Percentiles rank a stretch among this genome's conserved stretches.
Evolutionary conservation across 768 basidiomycete species (phyloP).

Genomic region (Leccinum longicurvipes): DNA sequence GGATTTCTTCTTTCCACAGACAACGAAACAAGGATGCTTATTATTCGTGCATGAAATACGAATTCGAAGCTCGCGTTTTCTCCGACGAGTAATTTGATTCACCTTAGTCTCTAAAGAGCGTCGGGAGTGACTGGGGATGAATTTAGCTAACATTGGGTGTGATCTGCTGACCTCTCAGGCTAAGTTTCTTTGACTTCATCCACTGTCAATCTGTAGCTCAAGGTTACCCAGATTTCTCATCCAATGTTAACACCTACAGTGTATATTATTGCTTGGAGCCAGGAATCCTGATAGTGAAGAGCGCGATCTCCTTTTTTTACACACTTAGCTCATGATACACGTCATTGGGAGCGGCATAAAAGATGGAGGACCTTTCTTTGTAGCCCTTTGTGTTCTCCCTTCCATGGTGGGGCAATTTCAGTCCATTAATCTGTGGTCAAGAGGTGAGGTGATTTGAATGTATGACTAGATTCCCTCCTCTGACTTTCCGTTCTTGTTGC

Average conservation of each 20-base stretch:
- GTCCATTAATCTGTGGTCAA: slow-evolving; percentile 16
- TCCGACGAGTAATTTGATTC: slow-evolving; percentile 2
- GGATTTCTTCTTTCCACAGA: slow-evolving; percentile 1
- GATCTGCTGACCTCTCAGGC: slow-evolving; percentile 24
- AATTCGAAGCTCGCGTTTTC: slow-evolving; percentile 18
- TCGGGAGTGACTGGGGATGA: neutral
- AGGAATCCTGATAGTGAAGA: slow-evolving; percentile 6
- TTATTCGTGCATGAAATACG: slow-evolving; percentile 17
- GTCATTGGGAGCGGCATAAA: slow-evolving; percentile 13
- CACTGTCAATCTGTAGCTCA: neutral
- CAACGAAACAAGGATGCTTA: slow-evolving; percentile 2
- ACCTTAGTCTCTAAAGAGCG: neutral
- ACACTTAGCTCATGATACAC: slow-evolving; percentile 16
- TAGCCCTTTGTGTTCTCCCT: slow-evolving; percentile 20
- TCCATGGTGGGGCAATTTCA: neutral
- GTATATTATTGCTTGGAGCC: slow-evolving; percentile 12
- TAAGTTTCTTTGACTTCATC: neutral
- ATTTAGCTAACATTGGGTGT: slow-evolving; percentile 13
- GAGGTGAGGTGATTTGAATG: slow-evolving; percentile 8
- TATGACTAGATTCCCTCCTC: neutral
- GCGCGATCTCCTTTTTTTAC: slow-evolving; percentile 17
- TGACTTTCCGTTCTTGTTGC: neutral
- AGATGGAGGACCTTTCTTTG: slow-evolving; percentile 18
- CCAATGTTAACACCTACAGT: neutral
- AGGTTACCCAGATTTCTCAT: slow-evolving; percentile 1